These are phyloP conservation scores for Apophysomyces ossiformis DNA, from an alignment of 371 early-diverging fungal species.

Conservation along the genomic window DNA sequence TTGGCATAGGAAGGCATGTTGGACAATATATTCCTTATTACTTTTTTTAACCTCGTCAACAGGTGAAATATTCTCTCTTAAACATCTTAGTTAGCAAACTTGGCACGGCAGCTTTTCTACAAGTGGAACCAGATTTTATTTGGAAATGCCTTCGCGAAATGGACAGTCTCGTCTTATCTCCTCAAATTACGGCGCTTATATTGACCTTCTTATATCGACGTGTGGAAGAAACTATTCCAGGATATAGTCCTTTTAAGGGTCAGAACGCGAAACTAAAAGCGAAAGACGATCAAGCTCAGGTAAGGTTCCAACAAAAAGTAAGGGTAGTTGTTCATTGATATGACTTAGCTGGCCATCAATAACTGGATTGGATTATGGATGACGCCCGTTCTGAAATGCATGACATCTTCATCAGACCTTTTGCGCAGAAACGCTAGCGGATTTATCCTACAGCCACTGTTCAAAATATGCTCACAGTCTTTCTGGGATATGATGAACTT, in stretches of 20 bases:
- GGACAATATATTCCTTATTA: neutral
- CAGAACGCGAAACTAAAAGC: constrained; percentile 36
- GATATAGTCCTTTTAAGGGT: constrained; percentile 31
- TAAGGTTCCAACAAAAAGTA: constrained; percentile 5
- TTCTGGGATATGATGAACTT: constrained; percentile 48
- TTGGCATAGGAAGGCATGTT: constrained; percentile 58
- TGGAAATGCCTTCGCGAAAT: constrained; percentile 61
- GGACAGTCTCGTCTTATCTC: constrained; percentile 67
- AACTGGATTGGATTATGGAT: constrained; percentile 50
- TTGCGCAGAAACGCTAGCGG: constrained; percentile 42
- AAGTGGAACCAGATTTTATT: constrained; percentile 61
- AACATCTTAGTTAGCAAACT: constrained; percentile 67
- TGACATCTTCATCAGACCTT: constrained; percentile 46
- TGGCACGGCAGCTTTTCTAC: constrained; percentile 55
- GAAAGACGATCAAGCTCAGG: constrained; percentile 22
- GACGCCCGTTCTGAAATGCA: constrained; percentile 31
- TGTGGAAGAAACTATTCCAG: constrained; percentile 45
- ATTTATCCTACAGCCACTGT: constrained; percentile 43
- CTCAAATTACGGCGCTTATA: constrained; percentile 60
- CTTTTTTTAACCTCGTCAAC: neutral
- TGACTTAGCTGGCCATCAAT: constrained; percentile 16
- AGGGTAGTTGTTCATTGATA: neutral
- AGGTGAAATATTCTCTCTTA: constrained; percentile 74
- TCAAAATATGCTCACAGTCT: constrained; percentile 37
- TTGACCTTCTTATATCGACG: constrained; percentile 41